Base-by-base conservation (phyloP, 2,329 filamentous ascomycete species). In the Aspergillus aculeatinus region DNA sequence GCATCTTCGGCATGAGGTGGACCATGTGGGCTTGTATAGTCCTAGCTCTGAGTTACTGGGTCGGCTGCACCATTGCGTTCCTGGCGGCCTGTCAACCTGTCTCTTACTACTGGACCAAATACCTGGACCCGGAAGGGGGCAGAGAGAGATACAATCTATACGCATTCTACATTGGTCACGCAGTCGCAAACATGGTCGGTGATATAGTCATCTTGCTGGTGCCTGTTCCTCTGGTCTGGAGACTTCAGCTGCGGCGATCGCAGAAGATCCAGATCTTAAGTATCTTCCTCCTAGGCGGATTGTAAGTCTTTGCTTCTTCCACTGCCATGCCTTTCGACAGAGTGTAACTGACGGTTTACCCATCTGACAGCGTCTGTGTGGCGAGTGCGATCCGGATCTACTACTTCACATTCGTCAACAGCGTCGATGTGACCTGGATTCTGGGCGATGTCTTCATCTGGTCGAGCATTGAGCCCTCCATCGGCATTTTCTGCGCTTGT, bases 381-480 rank as follows among this genome's bases (percentile, higher is more conserved):
- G 67, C 63, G 0, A 64, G 53, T 19, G 53, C 65, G n/a, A 56
- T 66, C 19, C 60, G 64, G 5, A 67, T 65, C 47, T 63, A 58
- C 33, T 60, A 56, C 39, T 62, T 67, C 25, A 63, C 64, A 2
- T 51, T 58, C 10, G 52, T 67, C 29, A 64, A 54, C n/a, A 11
- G 25, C 9, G 33, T 60, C 29, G 65, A 66, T 42, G 59, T 65
- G 23, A 66, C 65, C 19, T 66, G 64, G 63, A 55, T 61, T 2
- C 62, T 65, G 10, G 65, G 64, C 11, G 60, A 65, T 35, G 66
- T 58, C 0, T 62, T 65, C 39, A 67, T 67, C 44, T 67, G 65
- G 64, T 64, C 65, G 39, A 67, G 57, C 42, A 62, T 68, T 42
- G 66, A 68, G 23, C 65, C 66, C n/a, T 66, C 63, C 48, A 63